Evolutionary conservation across 192 early-diverging fungal species (phyloP).

Genomic region (Coemansia pectinata): DNA sequence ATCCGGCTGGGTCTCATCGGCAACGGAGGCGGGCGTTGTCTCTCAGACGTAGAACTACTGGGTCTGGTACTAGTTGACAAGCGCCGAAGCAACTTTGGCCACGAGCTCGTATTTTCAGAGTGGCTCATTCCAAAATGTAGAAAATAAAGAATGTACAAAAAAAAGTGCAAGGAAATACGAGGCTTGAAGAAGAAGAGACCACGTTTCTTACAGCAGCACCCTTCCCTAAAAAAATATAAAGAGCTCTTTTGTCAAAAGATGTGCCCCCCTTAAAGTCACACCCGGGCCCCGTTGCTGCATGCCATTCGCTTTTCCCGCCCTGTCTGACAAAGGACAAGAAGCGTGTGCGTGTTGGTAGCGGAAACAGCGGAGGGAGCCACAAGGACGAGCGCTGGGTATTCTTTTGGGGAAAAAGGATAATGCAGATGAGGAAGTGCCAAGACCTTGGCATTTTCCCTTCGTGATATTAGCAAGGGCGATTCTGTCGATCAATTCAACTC

Average conservation of each 20-base stretch:
- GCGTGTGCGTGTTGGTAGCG: no score
- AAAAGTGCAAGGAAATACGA: neutral
- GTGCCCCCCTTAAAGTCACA: neutral
- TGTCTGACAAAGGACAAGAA: no score
- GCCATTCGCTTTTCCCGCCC: neutral
- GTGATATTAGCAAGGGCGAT: neutral
- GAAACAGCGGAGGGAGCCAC: no score
- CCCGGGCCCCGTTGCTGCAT: no score
- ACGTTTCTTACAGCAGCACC: neutral
- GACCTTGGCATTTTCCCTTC: neutral
- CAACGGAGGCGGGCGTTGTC: conserved; percentile 1
- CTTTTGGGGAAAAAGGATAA: neutral
- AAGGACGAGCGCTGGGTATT: neutral
- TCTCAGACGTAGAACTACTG: neutral
- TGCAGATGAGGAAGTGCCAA: neutral
- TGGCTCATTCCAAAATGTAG: conserved; percentile 18
- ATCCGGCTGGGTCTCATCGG: conserved; percentile 17
- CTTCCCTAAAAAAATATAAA: neutral
- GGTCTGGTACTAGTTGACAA: conserved; percentile 13
- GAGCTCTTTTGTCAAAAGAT: neutral
- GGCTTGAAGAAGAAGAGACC: neutral
- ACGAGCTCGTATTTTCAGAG: conserved; percentile 12
- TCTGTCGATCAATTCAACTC: neutral
- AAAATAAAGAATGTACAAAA: neutral
- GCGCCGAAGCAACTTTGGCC: conserved; percentile 36